Evolutionary conservation across 2,329 filamentous ascomycete genomes (phyloP).

Genomic region (Cercospora zeina): DNA sequence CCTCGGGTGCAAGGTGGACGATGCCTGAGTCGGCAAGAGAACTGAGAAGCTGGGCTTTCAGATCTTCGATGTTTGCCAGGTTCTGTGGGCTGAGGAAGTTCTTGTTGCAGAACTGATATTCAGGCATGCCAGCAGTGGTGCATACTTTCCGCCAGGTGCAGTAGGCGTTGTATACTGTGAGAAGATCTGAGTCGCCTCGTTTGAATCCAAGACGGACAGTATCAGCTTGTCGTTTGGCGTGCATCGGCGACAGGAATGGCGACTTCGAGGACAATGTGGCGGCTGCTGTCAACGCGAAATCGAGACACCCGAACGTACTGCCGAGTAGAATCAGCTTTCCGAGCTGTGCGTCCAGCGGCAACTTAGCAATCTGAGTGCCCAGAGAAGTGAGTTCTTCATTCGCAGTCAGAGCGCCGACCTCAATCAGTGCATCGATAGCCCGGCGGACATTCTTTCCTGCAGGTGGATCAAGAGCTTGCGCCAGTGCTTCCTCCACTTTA

Average conservation of each 20-base stretch:
- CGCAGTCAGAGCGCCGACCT: slow-evolving; percentile 83
- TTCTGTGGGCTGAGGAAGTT: slow-evolving; percentile 91
- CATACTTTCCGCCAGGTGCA: slow-evolving; percentile 82
- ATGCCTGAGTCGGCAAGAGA: slow-evolving; percentile 85
- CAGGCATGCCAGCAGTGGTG: slow-evolving; percentile 66
- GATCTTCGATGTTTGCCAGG: slow-evolving; percentile 86
- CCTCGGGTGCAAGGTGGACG: slow-evolving; percentile 70
- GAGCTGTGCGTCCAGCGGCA: slow-evolving; percentile 91
- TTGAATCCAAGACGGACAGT: slow-evolving; percentile 76
- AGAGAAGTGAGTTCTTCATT: slow-evolving; percentile 82
- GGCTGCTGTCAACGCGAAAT: slow-evolving; percentile 87
- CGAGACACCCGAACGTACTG: slow-evolving; percentile 83
- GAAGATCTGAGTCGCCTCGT: slow-evolving; percentile 81
- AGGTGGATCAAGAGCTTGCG: slow-evolving; percentile 85
- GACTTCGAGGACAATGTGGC: slow-evolving; percentile 94
- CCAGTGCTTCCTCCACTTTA: slow-evolving; percentile 84
- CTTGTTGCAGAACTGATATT: slow-evolving; percentile 89
- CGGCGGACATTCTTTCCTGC: slow-evolving; percentile 88
- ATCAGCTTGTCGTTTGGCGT: slow-evolving; percentile 78
- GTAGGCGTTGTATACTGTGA: slow-evolving; percentile 95
- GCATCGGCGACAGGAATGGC: slow-evolving; percentile 84
- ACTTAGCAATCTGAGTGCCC: slow-evolving; percentile 78
- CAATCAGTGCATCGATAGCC: slow-evolving; percentile 87
- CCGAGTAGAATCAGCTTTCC: slow-evolving; percentile 90
- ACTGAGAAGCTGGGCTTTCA: slow-evolving; percentile 86